Conservation (phyloP, 2,329 filamentous ascomycete genomes). For the Fusarium sp. region DNA sequence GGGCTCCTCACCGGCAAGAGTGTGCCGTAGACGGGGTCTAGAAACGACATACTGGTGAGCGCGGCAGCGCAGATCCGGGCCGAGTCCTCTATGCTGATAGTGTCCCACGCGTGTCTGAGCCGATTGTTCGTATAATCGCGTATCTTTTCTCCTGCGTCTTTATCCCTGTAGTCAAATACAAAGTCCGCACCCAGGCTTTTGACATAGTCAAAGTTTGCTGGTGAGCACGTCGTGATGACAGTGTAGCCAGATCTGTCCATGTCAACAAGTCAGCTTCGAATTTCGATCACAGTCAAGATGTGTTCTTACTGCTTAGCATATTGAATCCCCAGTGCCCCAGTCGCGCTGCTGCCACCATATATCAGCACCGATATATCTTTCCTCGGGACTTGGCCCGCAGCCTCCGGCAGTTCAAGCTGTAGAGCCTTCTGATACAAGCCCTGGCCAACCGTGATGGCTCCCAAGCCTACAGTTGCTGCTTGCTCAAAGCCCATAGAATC, state of each 20-base stretch:
- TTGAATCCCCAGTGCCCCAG: conserved; percentile 66
- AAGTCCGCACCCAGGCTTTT: conserved; percentile 61
- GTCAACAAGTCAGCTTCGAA: neutral
- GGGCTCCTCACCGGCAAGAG: conserved; percentile 20
- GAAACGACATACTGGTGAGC: neutral
- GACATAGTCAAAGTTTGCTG: conserved; percentile 56
- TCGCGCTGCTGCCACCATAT: conserved; percentile 67
- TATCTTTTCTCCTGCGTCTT: conserved; percentile 45
- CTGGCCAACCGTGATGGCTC: conserved; percentile 62
- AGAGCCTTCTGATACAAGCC: conserved; percentile 62
- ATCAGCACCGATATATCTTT: conserved; percentile 58
- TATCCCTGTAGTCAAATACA: conserved; percentile 62
- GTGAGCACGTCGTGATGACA: conserved; percentile 59
- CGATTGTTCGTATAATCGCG: conserved; percentile 37
- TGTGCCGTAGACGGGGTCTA: conserved; percentile 15
- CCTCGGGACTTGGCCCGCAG: conserved; percentile 57
- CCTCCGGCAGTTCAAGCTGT: conserved; percentile 58
- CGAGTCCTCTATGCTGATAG: conserved; percentile 14
- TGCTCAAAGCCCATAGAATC: conserved; percentile 58
- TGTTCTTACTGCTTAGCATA: conserved; percentile 52
- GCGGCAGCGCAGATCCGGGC: conserved; percentile 15
- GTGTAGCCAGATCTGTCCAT: conserved; percentile 52
- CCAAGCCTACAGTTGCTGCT: conserved; percentile 61
- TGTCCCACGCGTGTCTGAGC: conserved; percentile 27
- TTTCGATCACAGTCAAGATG: neutral